Evolutionary conservation across 2,329 filamentous ascomycete species (phyloP), one percentile per base, ranked within the genome.

Genomic region (Chrysoporthe puriensis): DNA sequence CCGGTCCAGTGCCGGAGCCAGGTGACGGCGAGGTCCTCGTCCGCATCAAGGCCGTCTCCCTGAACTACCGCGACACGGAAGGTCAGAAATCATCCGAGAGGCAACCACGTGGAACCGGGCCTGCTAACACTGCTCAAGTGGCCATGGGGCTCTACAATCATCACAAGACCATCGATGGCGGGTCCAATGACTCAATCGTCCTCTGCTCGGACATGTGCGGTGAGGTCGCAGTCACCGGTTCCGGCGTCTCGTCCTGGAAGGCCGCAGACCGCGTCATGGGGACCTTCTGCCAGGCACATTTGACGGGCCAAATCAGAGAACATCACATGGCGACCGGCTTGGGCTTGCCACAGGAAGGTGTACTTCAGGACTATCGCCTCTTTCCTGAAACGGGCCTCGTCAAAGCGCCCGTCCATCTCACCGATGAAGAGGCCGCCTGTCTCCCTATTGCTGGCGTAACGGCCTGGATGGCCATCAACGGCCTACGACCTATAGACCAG

Each of bases 181-280:
- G 75, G 48, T 73, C 79, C 68, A 70, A 76, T 63, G 64, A 77
- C 64, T 68, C 81, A 66, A 73, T 91, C 14, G 86, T 92, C 1
- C 89, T 89, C 1, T 90, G 87, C 76, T 90, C 88, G 32, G 90
- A 93, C 77, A 91, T 90, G 83, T 90, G 88, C 77, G 90, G 90
- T 57, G 82, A 82, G 9, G 80, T 92, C 58, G 79, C 86, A 2
- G 76, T 82, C 16, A 72, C 85, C 42, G 85, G 86, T 44, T 78
- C 81, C 11, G 74, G 77, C 2, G 78, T 79, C 6, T 58, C 70
- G 5, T 72, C 73, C 44, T 86, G 86, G 79, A 80, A 82, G 64
- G 77, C 80, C 18, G 89, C 90, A 67, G 86, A 91, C 67, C 86
- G 88, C n/a, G 90, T 93, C 50, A 82, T 91, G 66, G 85, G 85